Conservation (phyloP, 345 rosid species). For the Euphorbia lathyris region DNA sequence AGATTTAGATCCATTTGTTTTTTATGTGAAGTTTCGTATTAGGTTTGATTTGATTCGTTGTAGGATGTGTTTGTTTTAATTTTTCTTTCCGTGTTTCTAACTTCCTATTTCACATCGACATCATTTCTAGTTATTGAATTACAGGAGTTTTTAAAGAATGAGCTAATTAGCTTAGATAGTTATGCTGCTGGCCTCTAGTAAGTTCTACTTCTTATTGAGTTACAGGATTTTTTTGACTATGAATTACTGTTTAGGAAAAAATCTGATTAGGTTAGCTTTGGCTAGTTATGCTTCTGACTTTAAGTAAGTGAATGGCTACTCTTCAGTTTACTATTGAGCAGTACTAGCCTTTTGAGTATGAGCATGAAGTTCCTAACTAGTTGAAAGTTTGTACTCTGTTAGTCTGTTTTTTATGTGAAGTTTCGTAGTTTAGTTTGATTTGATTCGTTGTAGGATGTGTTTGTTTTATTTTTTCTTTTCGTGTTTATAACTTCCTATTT, state of each 20-base stretch:
- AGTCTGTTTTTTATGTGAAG: conserved; percentile 4
- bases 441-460: background rate
- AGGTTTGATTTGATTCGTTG: background rate
- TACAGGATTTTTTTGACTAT: background rate
- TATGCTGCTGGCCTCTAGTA: no score
- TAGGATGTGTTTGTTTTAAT: background rate
- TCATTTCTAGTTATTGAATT: background rate
- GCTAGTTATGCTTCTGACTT: background rate
- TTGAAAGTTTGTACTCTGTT: no score
- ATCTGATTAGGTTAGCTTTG: background rate
- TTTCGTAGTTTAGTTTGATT: background rate
- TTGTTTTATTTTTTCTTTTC: background rate
- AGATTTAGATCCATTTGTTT: background rate
- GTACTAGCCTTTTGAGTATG: background rate
- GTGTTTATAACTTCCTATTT: background rate
- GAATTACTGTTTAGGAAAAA: no score
- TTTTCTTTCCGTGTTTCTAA: background rate
- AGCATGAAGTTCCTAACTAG: no score
- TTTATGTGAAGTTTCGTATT: background rate
- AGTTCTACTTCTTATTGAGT: background rate
- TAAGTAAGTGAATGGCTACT: background rate
- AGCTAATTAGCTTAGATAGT: no score
- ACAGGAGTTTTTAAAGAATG: no score
- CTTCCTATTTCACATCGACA: no score
- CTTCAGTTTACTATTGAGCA: background rate